Percentiles rank a stretch among this genome's conserved stretches.
These are phyloP conservation scores for Sclerotinia spermophila DNA, from an alignment of 2,329 filamentous ascomycete genomes.

Conservation along the genomic window DNA sequence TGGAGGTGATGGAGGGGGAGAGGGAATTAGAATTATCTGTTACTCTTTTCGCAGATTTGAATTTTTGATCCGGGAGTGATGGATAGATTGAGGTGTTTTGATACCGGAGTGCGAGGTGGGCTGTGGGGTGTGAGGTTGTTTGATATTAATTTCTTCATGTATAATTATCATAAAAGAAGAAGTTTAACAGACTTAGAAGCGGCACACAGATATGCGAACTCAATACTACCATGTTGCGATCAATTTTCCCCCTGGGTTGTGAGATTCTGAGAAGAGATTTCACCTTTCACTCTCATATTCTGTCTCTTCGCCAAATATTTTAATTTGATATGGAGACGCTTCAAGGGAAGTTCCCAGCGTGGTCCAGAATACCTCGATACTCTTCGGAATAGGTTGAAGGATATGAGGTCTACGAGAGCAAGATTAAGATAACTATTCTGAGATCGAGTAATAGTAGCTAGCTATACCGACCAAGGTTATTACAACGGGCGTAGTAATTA, in stretches of 20 bases:
- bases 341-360: not conserved
- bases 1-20: not conserved
- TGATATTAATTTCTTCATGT: not conserved
- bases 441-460: conserved; percentile 31
- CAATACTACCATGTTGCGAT: not conserved
- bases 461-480: conserved; percentile 22
- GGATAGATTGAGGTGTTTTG: not conserved
- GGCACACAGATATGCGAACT: not conserved
- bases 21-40: not conserved
- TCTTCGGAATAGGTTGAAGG: not conserved
- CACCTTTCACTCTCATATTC: not conserved
- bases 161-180: not conserved
- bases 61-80: not conserved
- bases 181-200: not conserved
- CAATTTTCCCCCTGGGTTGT: not conserved
- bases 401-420: conserved; percentile 36
- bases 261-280: not conserved
- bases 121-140: not conserved
- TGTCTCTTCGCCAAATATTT: not conserved
- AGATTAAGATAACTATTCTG: conserved; percentile 34
- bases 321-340: not conserved
- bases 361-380: not conserved
- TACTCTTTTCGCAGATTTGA: not conserved
- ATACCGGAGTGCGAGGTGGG: not conserved
- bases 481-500: conserved; percentile 19